Percentiles rank a stretch among this genome's conserved stretches.
These are phyloP conservation scores for Sphagnum contortum DNA, from an alignment of 225 moss, liverwort and hornwort genomes.

Conservation along the genomic window DNA sequence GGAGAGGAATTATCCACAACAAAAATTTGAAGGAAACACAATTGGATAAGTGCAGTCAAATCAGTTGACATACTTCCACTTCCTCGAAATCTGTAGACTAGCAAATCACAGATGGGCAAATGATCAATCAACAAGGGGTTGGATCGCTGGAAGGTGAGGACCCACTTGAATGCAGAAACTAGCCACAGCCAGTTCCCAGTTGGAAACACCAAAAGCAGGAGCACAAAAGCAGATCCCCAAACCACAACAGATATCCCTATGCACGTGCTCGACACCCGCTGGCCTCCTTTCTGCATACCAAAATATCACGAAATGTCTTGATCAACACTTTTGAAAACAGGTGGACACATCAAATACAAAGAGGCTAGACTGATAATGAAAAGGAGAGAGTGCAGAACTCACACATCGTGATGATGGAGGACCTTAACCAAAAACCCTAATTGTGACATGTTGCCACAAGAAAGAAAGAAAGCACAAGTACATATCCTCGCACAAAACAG, in stretches of 20 bases:
- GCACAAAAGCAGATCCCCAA: constrained; percentile 53
- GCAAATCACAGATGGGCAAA: neutral
- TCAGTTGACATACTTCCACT: neutral
- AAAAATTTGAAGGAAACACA: neutral
- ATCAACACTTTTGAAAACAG: too few relatives aligned
- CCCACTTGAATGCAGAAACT: constrained; percentile 84
- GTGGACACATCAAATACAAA: too few relatives aligned
- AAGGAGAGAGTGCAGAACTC: too few relatives aligned
- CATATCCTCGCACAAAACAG: too few relatives aligned
- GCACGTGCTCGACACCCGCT: constrained; percentile 59
- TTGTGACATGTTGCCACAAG: too few relatives aligned
- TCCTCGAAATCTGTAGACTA: neutral
- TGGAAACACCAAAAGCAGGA: constrained; percentile 55
- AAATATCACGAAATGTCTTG: neutral
- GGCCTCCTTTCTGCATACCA: constrained; percentile 54
- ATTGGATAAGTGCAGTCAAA: neutral
- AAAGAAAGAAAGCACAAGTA: too few relatives aligned
- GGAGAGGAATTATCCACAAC: neutral
- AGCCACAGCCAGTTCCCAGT: constrained; percentile 75
- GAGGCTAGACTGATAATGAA: too few relatives aligned
- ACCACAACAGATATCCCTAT: constrained; percentile 43
- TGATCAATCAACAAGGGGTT: neutral
- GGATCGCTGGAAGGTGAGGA: neutral
- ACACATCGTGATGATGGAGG: too few relatives aligned
- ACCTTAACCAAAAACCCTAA: too few relatives aligned